Base-by-base conservation (phyloP, 768 basidiomycete genomes). In the Pulveroboletus frians region DNA sequence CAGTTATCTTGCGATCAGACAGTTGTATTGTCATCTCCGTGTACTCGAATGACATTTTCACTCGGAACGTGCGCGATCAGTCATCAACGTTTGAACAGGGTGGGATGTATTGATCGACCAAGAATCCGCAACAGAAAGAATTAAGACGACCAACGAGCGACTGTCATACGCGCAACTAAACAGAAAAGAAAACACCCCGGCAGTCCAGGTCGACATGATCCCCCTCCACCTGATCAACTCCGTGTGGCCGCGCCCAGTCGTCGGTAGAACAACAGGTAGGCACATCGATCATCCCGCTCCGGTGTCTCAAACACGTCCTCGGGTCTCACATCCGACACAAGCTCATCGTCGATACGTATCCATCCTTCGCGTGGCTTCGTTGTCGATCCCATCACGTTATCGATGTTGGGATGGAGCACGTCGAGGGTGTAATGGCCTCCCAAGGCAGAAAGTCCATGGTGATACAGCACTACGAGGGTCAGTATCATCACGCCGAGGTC, bases 391-490 rank as follows among this genome's bases (percentile, higher is more conserved):
- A 45, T 39, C 47, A 54, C 61, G 9, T 76, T 70, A 64, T 76
- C 79, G 31, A 83, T 75, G 54, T 79, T 78, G 3, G 85, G 87
- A 57, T 90, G 85, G 2, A 94, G 72, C 9, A 94, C 87, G 59
- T 92, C 88, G 40, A 95, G 79, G 3, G 94, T 98, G 71, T 97
- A 98, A 68, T 97, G 95, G 1, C 95, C 95, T 3, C 93, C 92
- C 1, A 85, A 84, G 0, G 95, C 92, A 7, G 89, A 88, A 26
- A 76, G 73, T 2, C 95, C 95, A 57, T 99, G 94, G 65, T 99
- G 95, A 67, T 97, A 97, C 11, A 97, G 70, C 9, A 84, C 95
- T 89, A 55, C 0, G 18, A 6, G 11, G 34, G 9, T 32, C 43
- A 39, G 38, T 23, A 7, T 10, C 14, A 11, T 1, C 8, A 1